A percentile compares a stretch with the other conserved stretches of the same genome.
Evolutionary conservation across 1,284 basidiomycete species (phyloP).

Genomic region (Leccinum angustisporum): DNA sequence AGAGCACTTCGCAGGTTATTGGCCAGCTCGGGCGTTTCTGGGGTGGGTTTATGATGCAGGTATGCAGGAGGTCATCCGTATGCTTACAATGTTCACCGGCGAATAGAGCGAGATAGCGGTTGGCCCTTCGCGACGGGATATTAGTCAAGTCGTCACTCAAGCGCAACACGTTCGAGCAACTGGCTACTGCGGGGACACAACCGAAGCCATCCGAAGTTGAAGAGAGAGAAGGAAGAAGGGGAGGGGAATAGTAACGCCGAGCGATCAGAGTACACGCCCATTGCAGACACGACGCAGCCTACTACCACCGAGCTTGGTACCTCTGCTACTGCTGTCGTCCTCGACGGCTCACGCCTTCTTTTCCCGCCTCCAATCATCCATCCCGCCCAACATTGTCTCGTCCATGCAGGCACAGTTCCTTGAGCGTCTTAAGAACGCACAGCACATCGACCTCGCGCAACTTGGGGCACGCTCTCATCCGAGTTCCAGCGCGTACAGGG

Average conservation of each 20-base stretch:
- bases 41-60: too few relatives aligned
- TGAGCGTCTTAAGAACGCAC: slow-evolving; percentile 60
- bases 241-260: slow-evolving; percentile 5
- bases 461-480: slow-evolving; percentile 61
- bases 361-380: slow-evolving; percentile 66
- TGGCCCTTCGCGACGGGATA: slow-evolving; percentile 72
- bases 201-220: slow-evolving; percentile 7
- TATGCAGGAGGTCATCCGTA: slow-evolving; percentile 35
- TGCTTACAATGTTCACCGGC: slow-evolving; percentile 1
- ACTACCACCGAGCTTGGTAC: slow-evolving; percentile 25
- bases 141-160: slow-evolving; percentile 74
- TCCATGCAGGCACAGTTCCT: slow-evolving; percentile 68
- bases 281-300: slow-evolving; percentile 24
- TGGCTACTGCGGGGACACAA: slow-evolving; percentile 41
- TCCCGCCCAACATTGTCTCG: slow-evolving; percentile 71
- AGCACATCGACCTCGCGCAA: slow-evolving; percentile 65
- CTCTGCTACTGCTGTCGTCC: slow-evolving; percentile 17
- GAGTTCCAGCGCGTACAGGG: slow-evolving; percentile 77
- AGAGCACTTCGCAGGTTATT: too few relatives aligned
- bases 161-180: slow-evolving; percentile 74
- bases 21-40: too few relatives aligned
- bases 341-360: slow-evolving; percentile 51
- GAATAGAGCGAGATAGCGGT: slow-evolving; percentile 73
- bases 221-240: slow-evolving; percentile 5
- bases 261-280: slow-evolving; percentile 25